phyloP scores from a whole-genome alignment of 495 filamentous ascomycete species.

The Aspergillus taichungensis region DNA sequence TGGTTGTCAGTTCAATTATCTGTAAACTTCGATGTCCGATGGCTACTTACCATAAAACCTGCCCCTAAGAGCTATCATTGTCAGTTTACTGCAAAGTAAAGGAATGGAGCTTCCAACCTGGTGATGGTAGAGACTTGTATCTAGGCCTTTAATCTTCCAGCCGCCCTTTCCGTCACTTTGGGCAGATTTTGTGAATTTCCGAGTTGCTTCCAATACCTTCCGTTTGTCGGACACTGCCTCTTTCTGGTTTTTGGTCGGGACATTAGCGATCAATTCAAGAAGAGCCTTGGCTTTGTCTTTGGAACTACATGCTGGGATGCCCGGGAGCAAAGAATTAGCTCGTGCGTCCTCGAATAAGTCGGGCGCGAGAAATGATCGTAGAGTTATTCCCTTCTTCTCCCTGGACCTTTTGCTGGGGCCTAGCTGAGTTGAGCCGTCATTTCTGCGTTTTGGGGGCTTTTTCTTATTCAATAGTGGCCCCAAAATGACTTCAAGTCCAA shows the following conservation, averaged over 20 bases:
- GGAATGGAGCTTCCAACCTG: slow-evolving; percentile 24
- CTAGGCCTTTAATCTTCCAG: slow-evolving; percentile 43
- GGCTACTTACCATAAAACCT: slow-evolving; percentile 42
- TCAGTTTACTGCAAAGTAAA: slow-evolving; percentile 4
- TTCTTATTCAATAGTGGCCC: neutral
- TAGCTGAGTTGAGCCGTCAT: neutral
- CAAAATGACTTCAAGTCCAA: slow-evolving; percentile 9
- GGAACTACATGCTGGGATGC: slow-evolving; percentile 2
- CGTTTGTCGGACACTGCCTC: slow-evolving; percentile 10
- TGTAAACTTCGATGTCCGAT: neutral
- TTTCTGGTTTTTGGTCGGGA: slow-evolving; percentile 8
- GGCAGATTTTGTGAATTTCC: slow-evolving; percentile 27
- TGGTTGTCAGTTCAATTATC: neutral
- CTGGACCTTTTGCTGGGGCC: neutral
- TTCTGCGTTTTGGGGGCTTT: neutral
- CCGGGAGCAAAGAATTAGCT: slow-evolving; percentile 2
- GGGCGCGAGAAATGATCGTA: slow-evolving; percentile 1
- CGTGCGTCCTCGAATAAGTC: slow-evolving; percentile 15
- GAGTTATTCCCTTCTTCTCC: neutral
- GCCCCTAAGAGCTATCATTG: slow-evolving; percentile 34
- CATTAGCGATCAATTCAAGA: slow-evolving; percentile 12
- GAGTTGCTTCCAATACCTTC: slow-evolving; percentile 22
- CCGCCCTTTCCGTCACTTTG: slow-evolving; percentile 28
- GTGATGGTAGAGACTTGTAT: slow-evolving; percentile 37
- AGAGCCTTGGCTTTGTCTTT: slow-evolving; percentile 14